A percentile compares a stretch with the other conserved stretches of the same genome.
phyloP scores from a whole-genome alignment of 2,329 filamentous ascomycete genomes.

The Septoria petroselini region DNA sequence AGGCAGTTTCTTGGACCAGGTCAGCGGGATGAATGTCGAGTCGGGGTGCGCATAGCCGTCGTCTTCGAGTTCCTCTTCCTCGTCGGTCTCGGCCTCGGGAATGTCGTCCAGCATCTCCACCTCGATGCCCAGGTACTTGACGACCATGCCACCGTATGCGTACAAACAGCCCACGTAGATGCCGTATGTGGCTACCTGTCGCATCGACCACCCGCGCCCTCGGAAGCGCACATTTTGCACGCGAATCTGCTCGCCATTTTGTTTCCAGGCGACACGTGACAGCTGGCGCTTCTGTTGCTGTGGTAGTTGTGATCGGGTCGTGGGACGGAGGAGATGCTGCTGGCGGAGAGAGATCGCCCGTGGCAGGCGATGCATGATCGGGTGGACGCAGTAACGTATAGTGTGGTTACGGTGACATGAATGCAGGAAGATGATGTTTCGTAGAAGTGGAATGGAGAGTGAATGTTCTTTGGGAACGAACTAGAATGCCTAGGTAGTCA shows the following conservation, averaged over 20 bases:
- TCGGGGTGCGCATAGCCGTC: conserved; percentile 39
- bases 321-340: conserved; percentile 20
- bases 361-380: conserved; percentile 32
- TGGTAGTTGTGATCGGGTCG: conserved; percentile 9
- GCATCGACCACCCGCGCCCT: conserved; percentile 38
- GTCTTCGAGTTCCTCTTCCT: conserved; percentile 35
- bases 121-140: conserved; percentile 30
- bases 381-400: not conserved
- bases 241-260: conserved; percentile 28
- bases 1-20: conserved; percentile 44
- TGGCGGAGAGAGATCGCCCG: conserved; percentile 33
- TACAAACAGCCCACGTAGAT: conserved; percentile 28
- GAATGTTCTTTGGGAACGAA: conserved; percentile 1
- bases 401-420: not conserved
- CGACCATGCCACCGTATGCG: conserved; percentile 28
- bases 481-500: not conserved
- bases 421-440: not conserved
- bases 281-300: conserved; percentile 9
- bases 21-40: conserved; percentile 50
- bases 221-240: conserved; percentile 43
- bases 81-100: conserved; percentile 24
- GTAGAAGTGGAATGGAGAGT: not conserved
- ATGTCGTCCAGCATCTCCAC: conserved; percentile 32
- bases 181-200: conserved; percentile 25
- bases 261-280: conserved; percentile 20